Evolutionary conservation across 768 basidiomycete genomes (phyloP), one percentile per base, ranked within the genome.

Genomic region (Xerocomellus intermedius): DNA sequence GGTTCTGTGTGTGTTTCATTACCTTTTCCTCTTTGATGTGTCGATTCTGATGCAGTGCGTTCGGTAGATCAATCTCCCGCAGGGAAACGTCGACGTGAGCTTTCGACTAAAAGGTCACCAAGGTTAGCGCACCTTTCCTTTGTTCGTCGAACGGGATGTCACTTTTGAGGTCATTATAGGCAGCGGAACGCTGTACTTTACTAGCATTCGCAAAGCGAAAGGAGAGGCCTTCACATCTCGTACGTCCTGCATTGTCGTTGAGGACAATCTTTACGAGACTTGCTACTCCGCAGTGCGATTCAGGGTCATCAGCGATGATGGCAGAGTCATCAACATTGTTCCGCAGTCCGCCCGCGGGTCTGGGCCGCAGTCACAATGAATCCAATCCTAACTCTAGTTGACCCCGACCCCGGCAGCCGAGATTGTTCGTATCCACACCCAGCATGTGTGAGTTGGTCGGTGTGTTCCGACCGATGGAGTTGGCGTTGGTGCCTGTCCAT

Each of bases 181-280:
- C 21, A 77, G 83, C 19, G 90, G 90, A 7, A 92, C 88, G 17
- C 68, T 91, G 2, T 91, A 92, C 65, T 92, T 91, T 67, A 91
- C 89, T 3, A 91, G 88, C 67, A 86, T 92, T 52, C 79, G 90
- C 41, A 86, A 83, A 72, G 82, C 79, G 16, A 91, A 90, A 64
- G 89, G 87, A 9, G 73, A 79, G 38, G 80, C 80, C 2, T 91
- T 88, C 67, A 83, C 79, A 33, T 84, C 86, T 4, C 64, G 88
- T 92, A 68, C 57, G 47, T 52, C 22, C 5, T 36, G 19, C 5
- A 14, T 41, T 44, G 52, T 26, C 13, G 16, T 39, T 22, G 5
- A 14, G 37, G 24, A 4, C 9, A 4, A 19, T 28, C 16, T 14
- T 33, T 19, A 36, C 4, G 5, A 42, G 6, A 10, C 16, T 19